phyloP scores from a whole-genome alignment of 2,329 filamentous ascomycete species.

The Xylariaceae sp. region DNA sequence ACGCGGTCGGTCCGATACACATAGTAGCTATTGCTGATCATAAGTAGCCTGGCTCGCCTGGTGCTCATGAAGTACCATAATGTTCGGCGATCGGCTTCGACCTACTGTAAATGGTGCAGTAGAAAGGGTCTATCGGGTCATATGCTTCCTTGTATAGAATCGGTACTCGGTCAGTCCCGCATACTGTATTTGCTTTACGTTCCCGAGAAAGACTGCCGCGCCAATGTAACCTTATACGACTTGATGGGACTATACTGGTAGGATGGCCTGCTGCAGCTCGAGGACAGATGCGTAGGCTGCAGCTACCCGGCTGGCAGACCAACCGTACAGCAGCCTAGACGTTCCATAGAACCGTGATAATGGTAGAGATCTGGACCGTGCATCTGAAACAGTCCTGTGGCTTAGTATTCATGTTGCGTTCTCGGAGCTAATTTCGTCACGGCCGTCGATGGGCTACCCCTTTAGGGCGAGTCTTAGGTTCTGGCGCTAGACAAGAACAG shows the following conservation, averaged over 20 bases:
- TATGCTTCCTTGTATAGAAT: slow-evolving; percentile 6
- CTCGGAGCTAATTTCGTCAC: slow-evolving; percentile 23
- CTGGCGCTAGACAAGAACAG: too few species aligned
- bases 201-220: slow-evolving; percentile 26
- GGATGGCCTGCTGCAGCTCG: slow-evolving; percentile 24
- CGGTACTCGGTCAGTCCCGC: slow-evolving; percentile 24
- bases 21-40: background rate
- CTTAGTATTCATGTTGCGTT: slow-evolving; percentile 13
- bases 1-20: slow-evolving; percentile 1
- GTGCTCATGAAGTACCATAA: background rate
- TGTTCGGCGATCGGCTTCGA: slow-evolving; percentile 10
- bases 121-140: slow-evolving; percentile 8
- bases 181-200: slow-evolving; percentile 27
- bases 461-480: too few species aligned
- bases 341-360: slow-evolving; percentile 9
- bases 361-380: slow-evolving; percentile 16
- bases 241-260: slow-evolving; percentile 28
- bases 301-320: slow-evolving; percentile 22
- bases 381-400: slow-evolving; percentile 26
- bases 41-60: too few species aligned
- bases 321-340: slow-evolving; percentile 3
- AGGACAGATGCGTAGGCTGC: slow-evolving; percentile 24
- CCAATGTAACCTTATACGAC: slow-evolving; percentile 31
- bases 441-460: too few species aligned
- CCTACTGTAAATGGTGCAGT: too few species aligned